A percentile compares a stretch with the other conserved stretches of the same genome.
Evolutionary conservation across 805 yeast species (phyloP).

Genomic region (Saccharomycopsis oosterbeekiorum): DNA sequence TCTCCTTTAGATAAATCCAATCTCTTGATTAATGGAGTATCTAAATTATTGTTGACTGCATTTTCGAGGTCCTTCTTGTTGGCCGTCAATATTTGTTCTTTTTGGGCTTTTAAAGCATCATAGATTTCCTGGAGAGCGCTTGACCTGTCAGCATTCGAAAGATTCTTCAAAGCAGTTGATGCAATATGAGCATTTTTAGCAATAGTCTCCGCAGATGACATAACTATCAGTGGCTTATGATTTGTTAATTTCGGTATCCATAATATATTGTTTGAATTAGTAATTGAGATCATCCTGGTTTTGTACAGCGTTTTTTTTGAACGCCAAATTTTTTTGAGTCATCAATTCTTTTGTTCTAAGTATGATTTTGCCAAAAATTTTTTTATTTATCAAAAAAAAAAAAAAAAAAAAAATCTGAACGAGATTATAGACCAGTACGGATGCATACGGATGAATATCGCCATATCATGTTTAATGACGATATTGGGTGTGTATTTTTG

Average conservation of each 20-base stretch:
- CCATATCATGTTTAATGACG: not conserved
- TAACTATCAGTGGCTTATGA: not conserved
- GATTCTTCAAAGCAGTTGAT: constrained; percentile 71
- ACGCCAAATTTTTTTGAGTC: too few relatives aligned
- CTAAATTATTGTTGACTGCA: constrained; percentile 52
- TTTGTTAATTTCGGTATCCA: not conserved
- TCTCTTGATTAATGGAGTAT: constrained; percentile 70
- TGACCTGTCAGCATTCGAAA: constrained; percentile 64
- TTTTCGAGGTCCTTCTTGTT: constrained; percentile 65
- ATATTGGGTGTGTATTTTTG: not conserved
- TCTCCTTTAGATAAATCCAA: constrained; percentile 74
- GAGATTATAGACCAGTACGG: not conserved
- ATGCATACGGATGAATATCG: not conserved
- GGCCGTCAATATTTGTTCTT: constrained; percentile 57
- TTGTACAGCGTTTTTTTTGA: too few relatives aligned
- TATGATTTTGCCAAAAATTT: too few relatives aligned
- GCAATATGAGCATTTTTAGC: constrained; percentile 79
- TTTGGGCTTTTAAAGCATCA: constrained; percentile 51
- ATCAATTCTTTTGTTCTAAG: too few relatives aligned
- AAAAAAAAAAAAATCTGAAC: not conserved
- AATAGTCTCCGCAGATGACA: constrained; percentile 27
- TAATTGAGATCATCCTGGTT: too few relatives aligned
- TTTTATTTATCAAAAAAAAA: too few relatives aligned
- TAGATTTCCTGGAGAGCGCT: constrained; percentile 63
- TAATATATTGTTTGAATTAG: not conserved